A percentile compares a stretch with the other conserved stretches of the same genome.
phyloP scores from a whole-genome alignment of 805 yeast species.

The Candida parachauliodes region DNA sequence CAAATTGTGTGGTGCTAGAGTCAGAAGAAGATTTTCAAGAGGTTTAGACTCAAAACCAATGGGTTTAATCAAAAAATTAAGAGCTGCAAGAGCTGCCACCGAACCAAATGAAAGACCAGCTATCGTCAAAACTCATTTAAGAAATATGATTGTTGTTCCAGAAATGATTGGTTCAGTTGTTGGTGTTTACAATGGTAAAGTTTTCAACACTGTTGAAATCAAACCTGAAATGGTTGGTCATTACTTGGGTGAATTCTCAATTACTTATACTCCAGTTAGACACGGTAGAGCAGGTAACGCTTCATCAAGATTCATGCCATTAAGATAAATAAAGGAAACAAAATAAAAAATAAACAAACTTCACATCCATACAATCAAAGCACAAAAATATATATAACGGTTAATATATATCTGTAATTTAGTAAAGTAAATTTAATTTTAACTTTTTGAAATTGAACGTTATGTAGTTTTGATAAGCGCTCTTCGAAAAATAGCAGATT shows the following conservation, averaged over 20 bases:
- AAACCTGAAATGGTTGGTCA: slow-evolving; percentile 99
- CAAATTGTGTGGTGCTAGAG: slow-evolving; percentile 96
- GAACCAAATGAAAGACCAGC: slow-evolving; percentile 95
- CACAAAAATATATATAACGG: slow-evolving; percentile 3
- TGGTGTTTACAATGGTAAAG: slow-evolving; percentile 99
- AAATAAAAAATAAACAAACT: neutral
- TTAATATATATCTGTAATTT: slow-evolving; percentile 9
- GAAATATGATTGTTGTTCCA: slow-evolving; percentile 98
- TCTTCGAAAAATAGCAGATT: slow-evolving; percentile 5
- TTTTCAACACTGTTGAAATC: slow-evolving; percentile 97
- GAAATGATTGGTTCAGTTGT: slow-evolving; percentile 99
- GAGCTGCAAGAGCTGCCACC: slow-evolving; percentile 92
- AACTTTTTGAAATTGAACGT: no score
- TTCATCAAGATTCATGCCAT: slow-evolving; percentile 76
- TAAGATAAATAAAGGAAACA: slow-evolving; percentile 28
- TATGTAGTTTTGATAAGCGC: slow-evolving; percentile 2
- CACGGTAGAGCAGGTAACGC: slow-evolving; percentile 97
- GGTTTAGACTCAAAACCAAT: slow-evolving; percentile 94
- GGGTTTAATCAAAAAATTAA: slow-evolving; percentile 95
- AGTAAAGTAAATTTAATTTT: slow-evolving; percentile 6
- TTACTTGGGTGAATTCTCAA: slow-evolving; percentile 99
- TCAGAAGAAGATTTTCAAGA: slow-evolving; percentile 99
- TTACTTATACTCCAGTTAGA: slow-evolving; percentile 98
- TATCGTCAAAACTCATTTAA: slow-evolving; percentile 96
- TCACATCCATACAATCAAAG: neutral